Evolutionary conservation across 768 basidiomycete species (phyloP), one percentile per base, ranked within the genome.

Genomic region (Tulasnella sp.): DNA sequence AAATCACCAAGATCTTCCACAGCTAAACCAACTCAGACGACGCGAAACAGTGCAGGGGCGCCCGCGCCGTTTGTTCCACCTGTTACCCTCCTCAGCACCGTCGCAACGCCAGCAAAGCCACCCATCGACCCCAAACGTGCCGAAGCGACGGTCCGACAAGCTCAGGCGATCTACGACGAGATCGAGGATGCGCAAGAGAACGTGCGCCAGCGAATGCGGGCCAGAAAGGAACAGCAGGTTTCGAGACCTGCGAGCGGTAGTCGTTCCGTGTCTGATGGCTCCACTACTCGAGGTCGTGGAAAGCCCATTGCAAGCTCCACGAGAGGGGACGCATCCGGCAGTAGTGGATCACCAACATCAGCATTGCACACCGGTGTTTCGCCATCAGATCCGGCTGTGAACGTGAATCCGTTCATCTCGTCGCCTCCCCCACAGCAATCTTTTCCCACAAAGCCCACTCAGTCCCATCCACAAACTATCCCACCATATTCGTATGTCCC

Each of bases 121-220:
- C 58, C 58, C 31, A 22, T 31, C 31, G 71, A 52, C 0, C 42
- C 52, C 38, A 64, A 49, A 4, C 72, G 67, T n/a, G 40, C 78
- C 54, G 72, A 58, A 45, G 71, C 76, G n/a, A 75, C 72, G 3
- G 71, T 68, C 29, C 38, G 68, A 40, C 69, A 76, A 22, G 77
- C 77, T 15, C 72, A 78, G 34, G 67, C 40, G 5, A 39, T 78
- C 25, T 73, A 78, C 34, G 45, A 71, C 29, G 74, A 76, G 19
- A 67, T 78, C 19, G 75, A 79, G 7, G 25, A 73, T 39, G 75
- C 72, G 11, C 79, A 78, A 72, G 77, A 78, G n/a, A 54, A 72
- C 4, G 79, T 76, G 31, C 72, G 79, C n/a, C 25, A 49, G 5
- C 38, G 73, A 34, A 38, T 67, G 29, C 34, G 68, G 38, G 68